Evolutionary conservation across 2,329 filamentous ascomycete species (phyloP), one percentile per base, ranked within the genome.

Genomic region (Verticillium klebahnii): DNA sequence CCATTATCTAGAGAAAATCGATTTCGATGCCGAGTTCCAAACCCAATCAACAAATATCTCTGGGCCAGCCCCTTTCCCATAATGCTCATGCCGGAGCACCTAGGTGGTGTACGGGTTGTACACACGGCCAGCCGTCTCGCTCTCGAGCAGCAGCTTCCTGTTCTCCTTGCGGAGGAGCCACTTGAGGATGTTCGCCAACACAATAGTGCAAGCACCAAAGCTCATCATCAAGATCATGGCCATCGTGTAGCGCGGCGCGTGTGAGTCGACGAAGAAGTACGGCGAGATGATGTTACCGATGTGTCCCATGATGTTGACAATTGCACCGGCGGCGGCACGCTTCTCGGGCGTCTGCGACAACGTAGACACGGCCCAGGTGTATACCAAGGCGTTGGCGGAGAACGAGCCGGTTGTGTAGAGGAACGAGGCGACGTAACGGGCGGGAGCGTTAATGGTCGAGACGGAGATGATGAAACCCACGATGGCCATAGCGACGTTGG

Each of bases 381-480:
- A 72, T 0, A 75, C 69, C 0, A 76, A 40, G 0, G 72, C 68
- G 57, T 77, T 77, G 6, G 72, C 72, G 0, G 72, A 68, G 60
- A 73, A 77, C 45, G 60, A 65, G 7, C 74, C 74, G 3, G 66
- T 63, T 2, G 71, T 68, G 61, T 73, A 75, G 2, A 75, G 62
- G 63, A 74, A 75, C 0, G 69, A 87, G 85, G n/a, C 84, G 11
- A 40, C 56, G 64, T 88, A 87, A 32, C 85, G 75, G 0, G 85
- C 81, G 0, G 77, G 84, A 2, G 77, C 79, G 12, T 75, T 71
- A 0, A 79, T 82, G 0, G 85, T 88, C 0, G 82, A 74, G 2
- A 84, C 85, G 7, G 82, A 83, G 17, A 89, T 74, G 62, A 89
- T 83, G 70, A 86, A 89, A 1, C 83, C 80, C 0, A 72, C 73